Evolutionary conservation across 2,329 filamentous ascomycete species (phyloP), one percentile per base, ranked within the genome.

Genomic region (Penicillium capsulatum): DNA sequence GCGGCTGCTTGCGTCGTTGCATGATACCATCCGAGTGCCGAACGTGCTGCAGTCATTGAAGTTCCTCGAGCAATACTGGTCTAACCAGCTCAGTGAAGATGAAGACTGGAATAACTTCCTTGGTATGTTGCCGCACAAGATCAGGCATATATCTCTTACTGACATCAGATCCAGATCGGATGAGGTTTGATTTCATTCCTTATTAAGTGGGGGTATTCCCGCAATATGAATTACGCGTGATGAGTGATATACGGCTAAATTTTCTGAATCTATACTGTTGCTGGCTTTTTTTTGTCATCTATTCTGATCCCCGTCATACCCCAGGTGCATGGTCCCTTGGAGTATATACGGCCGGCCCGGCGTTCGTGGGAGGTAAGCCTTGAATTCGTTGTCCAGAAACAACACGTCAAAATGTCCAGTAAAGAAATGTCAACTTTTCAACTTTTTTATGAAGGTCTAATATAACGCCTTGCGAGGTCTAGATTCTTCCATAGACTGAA

Each of bases 41-140:
- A 69, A 69, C 48, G 64, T 69, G 36, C 40, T 67, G 27, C 61
- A 67, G 40, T 64, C 66, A 11, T 48, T 68, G 30, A 61, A 56
- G n/a, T 65, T 69, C 19, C 51, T 69, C 2, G 66, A 69, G 45
- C 54, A 61, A 31, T 66, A 65, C 34, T 63, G 61, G 63, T 50
- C 51, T 36, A 56, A 64, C 34, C 53, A 57, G 38, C 34, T 57
- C 10, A 47, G 51, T 32, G 59, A 60, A 26, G 56, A 64, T 31
- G 62, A 66, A 37, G 59, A 65, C 39, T 66, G 64, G 65, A 64
- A 55, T 44, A 57, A 60, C 35, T 63, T 64, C 42, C 45, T 67
- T n/a, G 62, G 65, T 68, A 59, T 22, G 19, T 9, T 22, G 5
- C 9, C 9, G 5, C 9, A 5, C 9, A 5, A 9, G 19, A 22